These are phyloP conservation scores for Penicillium sclerotigenum DNA, from an alignment of 2,329 filamentous ascomycete genomes.

Conservation along the genomic window DNA sequence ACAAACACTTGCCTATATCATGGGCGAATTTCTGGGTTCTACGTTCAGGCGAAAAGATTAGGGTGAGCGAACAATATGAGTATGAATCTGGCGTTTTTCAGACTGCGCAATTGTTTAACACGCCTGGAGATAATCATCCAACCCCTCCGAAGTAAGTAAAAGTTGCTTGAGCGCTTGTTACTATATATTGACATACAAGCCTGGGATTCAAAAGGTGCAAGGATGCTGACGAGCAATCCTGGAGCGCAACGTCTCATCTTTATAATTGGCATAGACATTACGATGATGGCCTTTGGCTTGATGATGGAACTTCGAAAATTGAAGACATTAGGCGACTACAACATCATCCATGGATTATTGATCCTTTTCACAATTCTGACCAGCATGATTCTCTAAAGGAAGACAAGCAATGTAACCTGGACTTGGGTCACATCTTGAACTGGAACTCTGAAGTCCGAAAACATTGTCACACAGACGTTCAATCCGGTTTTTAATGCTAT, in stretches of 20 bases:
- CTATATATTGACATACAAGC: not conserved
- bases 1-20: not conserved
- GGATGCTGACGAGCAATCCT: not conserved
- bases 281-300: not conserved
- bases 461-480: no score
- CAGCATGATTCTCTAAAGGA: not conserved
- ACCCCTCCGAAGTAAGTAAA: not conserved
- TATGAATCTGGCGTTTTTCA: not conserved
- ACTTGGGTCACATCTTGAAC: not conserved
- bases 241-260: not conserved
- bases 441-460: not conserved
- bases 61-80: not conserved
- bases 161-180: not conserved
- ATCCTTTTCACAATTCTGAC: not conserved
- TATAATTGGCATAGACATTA: not conserved
- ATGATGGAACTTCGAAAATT: not conserved
- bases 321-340: not conserved
- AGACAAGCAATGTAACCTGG: not conserved
- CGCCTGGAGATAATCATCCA: not conserved
- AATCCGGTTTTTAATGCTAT: no score
- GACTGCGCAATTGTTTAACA: not conserved
- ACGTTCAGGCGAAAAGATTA: not conserved
- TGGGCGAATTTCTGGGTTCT: not conserved
- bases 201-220: not conserved
- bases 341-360: not conserved